Conservation (phyloP, 345 rosid genomes). For the Pseudoturritis turrita region DNA sequence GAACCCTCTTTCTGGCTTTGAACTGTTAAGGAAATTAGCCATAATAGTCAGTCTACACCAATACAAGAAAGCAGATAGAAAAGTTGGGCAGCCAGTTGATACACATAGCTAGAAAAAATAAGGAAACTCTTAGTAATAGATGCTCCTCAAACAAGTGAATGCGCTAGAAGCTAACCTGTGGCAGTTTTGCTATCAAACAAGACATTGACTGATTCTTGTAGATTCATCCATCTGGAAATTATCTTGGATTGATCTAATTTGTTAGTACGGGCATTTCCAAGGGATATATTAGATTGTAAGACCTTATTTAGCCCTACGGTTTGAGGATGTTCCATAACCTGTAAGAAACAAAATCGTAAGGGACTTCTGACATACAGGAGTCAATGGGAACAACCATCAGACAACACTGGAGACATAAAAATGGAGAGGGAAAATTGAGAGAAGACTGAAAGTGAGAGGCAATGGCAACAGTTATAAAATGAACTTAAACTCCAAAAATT, state of each 20-base stretch:
- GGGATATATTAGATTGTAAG: constrained; percentile 51
- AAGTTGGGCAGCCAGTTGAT: constrained; percentile 4
- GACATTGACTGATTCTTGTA: constrained; percentile 76
- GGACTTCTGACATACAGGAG: not conserved
- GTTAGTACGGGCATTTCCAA: constrained; percentile 61
- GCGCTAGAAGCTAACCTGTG: constrained; percentile 40
- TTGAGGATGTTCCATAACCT: constrained; percentile 95
- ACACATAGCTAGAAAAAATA: constrained; percentile 2
- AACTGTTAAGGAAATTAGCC: constrained; percentile 35
- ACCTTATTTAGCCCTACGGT: constrained; percentile 74
- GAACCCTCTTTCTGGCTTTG: constrained; percentile 54
- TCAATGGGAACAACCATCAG: not conserved
- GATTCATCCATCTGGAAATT: constrained; percentile 69
- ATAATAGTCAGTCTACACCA: constrained; percentile 16
- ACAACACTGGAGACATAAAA: not conserved
- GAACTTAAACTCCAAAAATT: not conserved
- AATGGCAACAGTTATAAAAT: not conserved
- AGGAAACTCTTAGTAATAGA: not conserved
- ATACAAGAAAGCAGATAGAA: not conserved
- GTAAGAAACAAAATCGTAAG: constrained; percentile 15
- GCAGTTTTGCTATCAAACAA: constrained; percentile 81
- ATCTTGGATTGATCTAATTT: constrained; percentile 33
- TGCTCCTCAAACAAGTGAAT: constrained; percentile 10
- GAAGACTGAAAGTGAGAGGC: not conserved
- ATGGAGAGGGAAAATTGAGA: not conserved